These are phyloP conservation scores for Russula olivacea DNA, from an alignment of 768 basidiomycete genomes.

Conservation along the genomic window DNA sequence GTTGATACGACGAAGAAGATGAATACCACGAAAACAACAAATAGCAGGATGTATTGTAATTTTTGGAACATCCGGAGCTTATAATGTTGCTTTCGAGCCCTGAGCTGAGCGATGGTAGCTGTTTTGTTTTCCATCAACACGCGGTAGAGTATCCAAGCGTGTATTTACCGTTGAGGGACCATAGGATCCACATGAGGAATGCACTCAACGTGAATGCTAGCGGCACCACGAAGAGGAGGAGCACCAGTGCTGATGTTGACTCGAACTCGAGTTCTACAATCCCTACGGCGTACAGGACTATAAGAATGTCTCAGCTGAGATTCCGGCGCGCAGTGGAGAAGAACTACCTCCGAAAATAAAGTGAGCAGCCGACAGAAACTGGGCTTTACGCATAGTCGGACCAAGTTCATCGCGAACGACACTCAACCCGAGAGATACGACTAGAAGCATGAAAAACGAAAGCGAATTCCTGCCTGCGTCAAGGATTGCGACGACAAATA, in stretches of 20 bases:
- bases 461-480: constrained; percentile 93
- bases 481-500: constrained; percentile 92
- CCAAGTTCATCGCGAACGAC: constrained; percentile 89
- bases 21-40: constrained; percentile 72
- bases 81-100: constrained; percentile 77
- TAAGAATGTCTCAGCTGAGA: background rate
- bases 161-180: constrained; percentile 69
- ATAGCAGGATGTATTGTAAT: constrained; percentile 78
- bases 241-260: constrained; percentile 76
- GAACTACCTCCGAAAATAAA: constrained; percentile 88
- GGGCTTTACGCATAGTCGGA: constrained; percentile 75
- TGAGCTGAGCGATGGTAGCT: constrained; percentile 87
- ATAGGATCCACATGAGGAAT: constrained; percentile 95
- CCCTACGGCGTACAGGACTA: constrained; percentile 89
- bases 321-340: background rate
- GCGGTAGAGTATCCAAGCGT: background rate
- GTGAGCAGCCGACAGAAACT: constrained; percentile 75
- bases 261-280: constrained; percentile 92
- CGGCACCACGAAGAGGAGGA: constrained; percentile 89
- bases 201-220: constrained; percentile 92
- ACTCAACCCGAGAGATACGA: constrained; percentile 87
- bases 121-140: constrained; percentile 15
- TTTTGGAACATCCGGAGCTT: constrained; percentile 85
- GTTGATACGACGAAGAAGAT: constrained; percentile 92
- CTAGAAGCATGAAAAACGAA: constrained; percentile 91